A percentile compares a stretch with the other conserved stretches of the same genome.
Evolutionary conservation across 2,329 filamentous ascomycete species (phyloP).

Genomic region (Venturia carpophila): DNA sequence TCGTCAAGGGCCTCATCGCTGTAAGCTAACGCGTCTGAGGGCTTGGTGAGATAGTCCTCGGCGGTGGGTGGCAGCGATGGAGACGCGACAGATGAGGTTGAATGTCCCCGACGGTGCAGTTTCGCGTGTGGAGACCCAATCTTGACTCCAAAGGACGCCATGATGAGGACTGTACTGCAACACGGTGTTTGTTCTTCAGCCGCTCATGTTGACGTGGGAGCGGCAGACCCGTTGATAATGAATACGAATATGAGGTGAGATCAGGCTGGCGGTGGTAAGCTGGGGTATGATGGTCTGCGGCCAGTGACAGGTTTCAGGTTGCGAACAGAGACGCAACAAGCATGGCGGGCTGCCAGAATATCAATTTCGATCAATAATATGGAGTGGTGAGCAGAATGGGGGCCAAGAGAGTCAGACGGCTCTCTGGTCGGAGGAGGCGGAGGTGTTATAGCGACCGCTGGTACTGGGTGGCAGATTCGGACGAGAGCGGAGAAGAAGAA

Average conservation of each 20-base stretch:
- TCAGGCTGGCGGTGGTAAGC: neutral
- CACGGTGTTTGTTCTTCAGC: neutral
- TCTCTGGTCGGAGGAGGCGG: neutral
- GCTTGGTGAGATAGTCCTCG: conserved; percentile 16
- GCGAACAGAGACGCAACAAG: neutral
- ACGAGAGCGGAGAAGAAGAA: conserved; percentile 10
- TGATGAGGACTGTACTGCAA: neutral
- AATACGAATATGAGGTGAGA: neutral
- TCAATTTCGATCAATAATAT: too few relatives aligned
- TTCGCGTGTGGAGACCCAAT: conserved; percentile 28
- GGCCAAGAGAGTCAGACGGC: neutral
- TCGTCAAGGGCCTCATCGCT: conserved; percentile 5
- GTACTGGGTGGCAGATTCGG: neutral
- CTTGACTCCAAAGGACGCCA: conserved; percentile 22
- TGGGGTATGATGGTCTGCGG: neutral
- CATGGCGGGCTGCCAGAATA: neutral
- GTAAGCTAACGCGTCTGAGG: neutral
- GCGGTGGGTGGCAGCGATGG: conserved; percentile 24
- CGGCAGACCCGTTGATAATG: neutral
- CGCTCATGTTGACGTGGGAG: neutral
- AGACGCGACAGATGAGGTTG: conserved; percentile 30
- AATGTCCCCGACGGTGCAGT: conserved; percentile 35
- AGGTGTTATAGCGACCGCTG: neutral
- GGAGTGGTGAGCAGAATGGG: neutral
- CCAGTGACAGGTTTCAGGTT: conserved; percentile 4